A percentile compares a stretch with the other conserved stretches of the same genome.
These are phyloP conservation scores for Thymus mandschuricus DNA, from an alignment of 257 asterid genomes.

Conservation along the genomic window DNA sequence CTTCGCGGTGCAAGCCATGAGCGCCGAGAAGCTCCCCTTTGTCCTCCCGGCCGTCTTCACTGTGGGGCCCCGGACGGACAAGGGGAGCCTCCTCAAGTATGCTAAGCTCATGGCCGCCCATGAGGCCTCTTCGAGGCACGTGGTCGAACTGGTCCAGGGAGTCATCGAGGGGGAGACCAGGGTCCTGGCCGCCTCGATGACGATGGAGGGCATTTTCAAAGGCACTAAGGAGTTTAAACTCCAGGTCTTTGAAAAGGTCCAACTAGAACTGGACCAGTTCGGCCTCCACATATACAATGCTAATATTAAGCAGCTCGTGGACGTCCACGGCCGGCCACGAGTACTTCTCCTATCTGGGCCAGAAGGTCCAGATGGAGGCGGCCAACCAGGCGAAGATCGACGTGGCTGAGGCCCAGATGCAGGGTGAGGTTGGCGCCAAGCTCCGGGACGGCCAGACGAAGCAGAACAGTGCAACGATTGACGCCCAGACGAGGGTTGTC, in stretches of 20 bases:
- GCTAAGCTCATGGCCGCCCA: conserved; percentile 70
- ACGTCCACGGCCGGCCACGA: conserved; percentile 69
- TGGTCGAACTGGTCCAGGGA: conserved; percentile 64
- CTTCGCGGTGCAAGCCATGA: conserved; percentile 79
- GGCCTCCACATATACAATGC: conserved; percentile 72
- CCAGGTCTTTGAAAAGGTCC: conserved; percentile 66
- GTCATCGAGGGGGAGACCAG: conserved; percentile 77
- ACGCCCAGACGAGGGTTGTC: conserved; percentile 65
- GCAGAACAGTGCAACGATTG: conserved; percentile 62
- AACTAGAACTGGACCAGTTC: conserved; percentile 63
- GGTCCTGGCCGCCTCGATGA: conserved; percentile 72
- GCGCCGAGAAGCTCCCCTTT: conserved; percentile 76
- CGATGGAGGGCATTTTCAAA: conserved; percentile 64
- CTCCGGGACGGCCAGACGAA: conserved; percentile 53
- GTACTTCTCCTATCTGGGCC: conserved; percentile 68
- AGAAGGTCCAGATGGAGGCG: conserved; percentile 74
- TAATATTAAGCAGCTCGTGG: conserved; percentile 71
- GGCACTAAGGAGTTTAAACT: conserved; percentile 67
- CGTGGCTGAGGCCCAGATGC: conserved; percentile 67
- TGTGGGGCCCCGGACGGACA: conserved; percentile 59
- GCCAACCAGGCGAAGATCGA: conserved; percentile 66
- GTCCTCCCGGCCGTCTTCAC: conserved; percentile 80
- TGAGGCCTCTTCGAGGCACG: conserved; percentile 61
- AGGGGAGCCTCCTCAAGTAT: conserved; percentile 47
- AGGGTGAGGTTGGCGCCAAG: conserved; percentile 66